Evolutionary conservation across 2,329 filamentous ascomycete species (phyloP).

Genomic region (Phialophora tarda): DNA sequence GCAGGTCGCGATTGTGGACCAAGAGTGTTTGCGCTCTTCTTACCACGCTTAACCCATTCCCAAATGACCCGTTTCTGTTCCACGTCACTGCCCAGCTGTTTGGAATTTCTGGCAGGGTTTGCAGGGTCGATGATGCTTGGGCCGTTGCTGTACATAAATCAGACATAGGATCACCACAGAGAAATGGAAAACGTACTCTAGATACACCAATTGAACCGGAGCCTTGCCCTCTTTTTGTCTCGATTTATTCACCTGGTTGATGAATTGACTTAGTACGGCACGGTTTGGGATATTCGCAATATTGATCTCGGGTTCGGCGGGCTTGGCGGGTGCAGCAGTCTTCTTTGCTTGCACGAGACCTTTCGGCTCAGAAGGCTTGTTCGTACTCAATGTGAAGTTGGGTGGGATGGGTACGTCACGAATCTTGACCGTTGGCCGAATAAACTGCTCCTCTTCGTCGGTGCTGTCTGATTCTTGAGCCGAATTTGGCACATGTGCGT

Average conservation of each 20-base stretch:
- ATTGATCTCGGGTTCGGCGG: background rate
- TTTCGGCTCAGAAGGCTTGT: background rate
- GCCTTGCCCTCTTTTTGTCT: background rate
- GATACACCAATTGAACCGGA: slow-evolving; percentile 1
- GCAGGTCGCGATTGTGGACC: background rate
- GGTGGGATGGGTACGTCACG: background rate
- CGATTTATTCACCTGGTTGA: slow-evolving; percentile 1
- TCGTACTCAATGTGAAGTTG: background rate
- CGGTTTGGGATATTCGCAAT: background rate
- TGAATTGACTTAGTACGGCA: background rate
- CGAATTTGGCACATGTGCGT: slow-evolving; percentile 20
- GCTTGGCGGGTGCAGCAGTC: background rate
- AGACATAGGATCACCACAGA: background rate
- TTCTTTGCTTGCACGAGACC: background rate
- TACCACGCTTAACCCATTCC: background rate
- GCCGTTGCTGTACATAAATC: background rate
- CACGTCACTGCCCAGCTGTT: background rate
- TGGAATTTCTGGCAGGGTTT: background rate
- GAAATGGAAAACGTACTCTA: background rate
- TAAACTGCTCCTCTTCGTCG: slow-evolving; percentile 45
- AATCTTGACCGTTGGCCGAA: slow-evolving; percentile 34
- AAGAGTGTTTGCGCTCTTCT: background rate
- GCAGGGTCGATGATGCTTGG: slow-evolving; percentile 1
- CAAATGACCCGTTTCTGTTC: slow-evolving; percentile 11
- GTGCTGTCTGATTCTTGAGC: slow-evolving; percentile 20